A percentile compares a stretch with the other conserved stretches of the same genome.
Evolutionary conservation across 768 basidiomycete species (phyloP).

Genomic region (Pilatotrama ljubarskyi): DNA sequence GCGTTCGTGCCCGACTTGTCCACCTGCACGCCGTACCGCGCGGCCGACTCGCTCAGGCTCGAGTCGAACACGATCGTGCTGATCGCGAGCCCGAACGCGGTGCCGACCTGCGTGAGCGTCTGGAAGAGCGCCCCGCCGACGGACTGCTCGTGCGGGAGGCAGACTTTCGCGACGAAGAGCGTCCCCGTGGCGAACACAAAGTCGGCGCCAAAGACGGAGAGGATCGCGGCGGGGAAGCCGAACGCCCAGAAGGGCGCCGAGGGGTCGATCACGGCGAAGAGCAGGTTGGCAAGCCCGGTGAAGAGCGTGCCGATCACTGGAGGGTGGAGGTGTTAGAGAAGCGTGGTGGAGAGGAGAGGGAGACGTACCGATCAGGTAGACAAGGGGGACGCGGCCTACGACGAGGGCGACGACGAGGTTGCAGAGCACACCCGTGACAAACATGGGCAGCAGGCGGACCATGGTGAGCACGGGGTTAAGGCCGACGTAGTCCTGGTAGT

Average conservation of each 20-base stretch:
- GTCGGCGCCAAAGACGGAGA: conserved; percentile 74
- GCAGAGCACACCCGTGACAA: conserved; percentile 60
- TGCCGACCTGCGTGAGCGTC: conserved; percentile 75
- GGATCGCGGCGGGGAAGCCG: conserved; percentile 65
- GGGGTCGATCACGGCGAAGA: conserved; percentile 69
- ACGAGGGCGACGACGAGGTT: conserved; percentile 66
- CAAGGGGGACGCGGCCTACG: conserved; percentile 54
- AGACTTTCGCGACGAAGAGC: conserved; percentile 70
- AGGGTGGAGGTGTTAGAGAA: conserved; percentile 1
- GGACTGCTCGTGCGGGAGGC: conserved; percentile 69
- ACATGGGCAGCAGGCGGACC: conserved; percentile 71
- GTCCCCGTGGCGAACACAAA: conserved; percentile 76
- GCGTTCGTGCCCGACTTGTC: conserved; percentile 32
- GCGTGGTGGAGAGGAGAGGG: neutral
- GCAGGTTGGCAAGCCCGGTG: conserved; percentile 56
- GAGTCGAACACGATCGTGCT: conserved; percentile 71
- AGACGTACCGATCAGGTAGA: conserved; percentile 56
- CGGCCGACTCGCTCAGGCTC: conserved; percentile 39
- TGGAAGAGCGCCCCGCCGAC: conserved; percentile 76
- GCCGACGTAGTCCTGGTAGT: conserved; percentile 65
- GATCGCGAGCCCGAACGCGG: conserved; percentile 68
- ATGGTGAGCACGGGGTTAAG: conserved; percentile 61
- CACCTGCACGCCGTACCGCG: conserved; percentile 34
- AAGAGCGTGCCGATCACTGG: conserved; percentile 55
- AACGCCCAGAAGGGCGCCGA: conserved; percentile 68